Conservation (phyloP, 345 rosid genomes). For the Acer negundo region DNA sequence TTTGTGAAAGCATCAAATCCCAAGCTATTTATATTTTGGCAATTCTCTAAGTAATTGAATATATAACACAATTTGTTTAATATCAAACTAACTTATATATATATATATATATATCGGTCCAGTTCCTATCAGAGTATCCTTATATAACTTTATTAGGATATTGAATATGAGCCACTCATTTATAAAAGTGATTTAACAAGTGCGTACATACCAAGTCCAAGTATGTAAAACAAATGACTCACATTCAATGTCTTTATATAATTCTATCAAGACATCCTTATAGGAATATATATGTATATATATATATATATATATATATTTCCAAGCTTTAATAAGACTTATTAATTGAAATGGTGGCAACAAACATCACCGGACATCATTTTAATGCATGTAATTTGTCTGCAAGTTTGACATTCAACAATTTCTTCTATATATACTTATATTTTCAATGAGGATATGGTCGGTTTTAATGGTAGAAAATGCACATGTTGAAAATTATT, state of each 20-base stretch:
- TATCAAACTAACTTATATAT: background rate
- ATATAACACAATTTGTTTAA: background rate
- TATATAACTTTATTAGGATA: too few relatives aligned
- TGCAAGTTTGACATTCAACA: background rate
- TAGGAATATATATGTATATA: too few relatives aligned
- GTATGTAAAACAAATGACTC: too few relatives aligned
- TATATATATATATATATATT: too few relatives aligned
- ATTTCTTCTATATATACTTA: background rate
- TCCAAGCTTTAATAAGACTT: background rate
- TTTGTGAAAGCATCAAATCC: background rate
- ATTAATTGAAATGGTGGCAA: background rate
- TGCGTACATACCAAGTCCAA: too few relatives aligned
- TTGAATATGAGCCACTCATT: too few relatives aligned
- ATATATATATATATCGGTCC: too few relatives aligned
- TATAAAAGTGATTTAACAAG: too few relatives aligned
- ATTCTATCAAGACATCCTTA: too few relatives aligned
- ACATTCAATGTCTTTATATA: too few relatives aligned
- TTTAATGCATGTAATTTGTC: slow-evolving; percentile 5
- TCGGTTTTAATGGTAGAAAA: background rate
- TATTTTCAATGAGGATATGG: background rate
- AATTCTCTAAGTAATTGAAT: background rate
- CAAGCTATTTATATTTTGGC: background rate
- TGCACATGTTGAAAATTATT: background rate
- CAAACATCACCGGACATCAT: background rate
- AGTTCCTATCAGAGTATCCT: too few relatives aligned